A percentile compares a stretch with the other conserved stretches of the same genome.
Conservation (phyloP, 2,329 filamentous ascomycete genomes). For the Exserohilum rostratum region DNA sequence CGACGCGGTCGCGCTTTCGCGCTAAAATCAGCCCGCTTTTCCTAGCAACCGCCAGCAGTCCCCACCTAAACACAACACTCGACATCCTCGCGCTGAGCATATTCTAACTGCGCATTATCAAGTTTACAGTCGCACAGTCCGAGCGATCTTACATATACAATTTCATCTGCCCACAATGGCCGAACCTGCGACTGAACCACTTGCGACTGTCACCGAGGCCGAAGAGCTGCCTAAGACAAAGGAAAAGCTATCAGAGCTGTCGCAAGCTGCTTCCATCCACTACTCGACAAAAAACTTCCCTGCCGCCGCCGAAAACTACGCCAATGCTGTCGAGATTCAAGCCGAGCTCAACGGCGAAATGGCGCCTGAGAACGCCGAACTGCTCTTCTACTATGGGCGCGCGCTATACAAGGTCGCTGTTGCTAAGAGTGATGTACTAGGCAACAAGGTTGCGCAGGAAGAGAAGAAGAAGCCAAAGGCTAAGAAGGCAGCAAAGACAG, state of each 20-base stretch:
- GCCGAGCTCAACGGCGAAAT: conserved; percentile 92
- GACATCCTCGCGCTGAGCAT: conserved; percentile 5
- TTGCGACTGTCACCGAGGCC: conserved; percentile 26
- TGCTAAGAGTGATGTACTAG: conserved; percentile 91
- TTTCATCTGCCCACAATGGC: conserved; percentile 27
- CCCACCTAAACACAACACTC: not conserved
- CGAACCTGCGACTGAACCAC: conserved; percentile 26
- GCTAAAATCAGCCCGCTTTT: conserved; percentile 12
- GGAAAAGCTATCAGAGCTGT: conserved; percentile 76
- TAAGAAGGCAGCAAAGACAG: conserved; percentile 52
- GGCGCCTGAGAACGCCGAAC: conserved; percentile 85
- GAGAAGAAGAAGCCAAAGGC: conserved; percentile 60
- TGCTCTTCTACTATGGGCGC: conserved; percentile 93
- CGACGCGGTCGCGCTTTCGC: conserved; percentile 25
- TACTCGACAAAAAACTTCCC: conserved; percentile 90
- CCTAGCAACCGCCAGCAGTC: conserved; percentile 4
- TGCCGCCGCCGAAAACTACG: conserved; percentile 84
- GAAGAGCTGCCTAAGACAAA: conserved; percentile 51
- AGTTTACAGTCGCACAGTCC: conserved; percentile 13
- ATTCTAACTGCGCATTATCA: not conserved
- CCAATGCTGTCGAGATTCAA: conserved; percentile 86
- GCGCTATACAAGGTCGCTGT: conserved; percentile 93
- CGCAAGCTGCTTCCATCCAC: conserved; percentile 78
- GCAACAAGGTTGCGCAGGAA: conserved; percentile 72
- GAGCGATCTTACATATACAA: not conserved